Conservation (phyloP, 139 green algal genomes). For the Deuterostichococcus epilithicus region DNA sequence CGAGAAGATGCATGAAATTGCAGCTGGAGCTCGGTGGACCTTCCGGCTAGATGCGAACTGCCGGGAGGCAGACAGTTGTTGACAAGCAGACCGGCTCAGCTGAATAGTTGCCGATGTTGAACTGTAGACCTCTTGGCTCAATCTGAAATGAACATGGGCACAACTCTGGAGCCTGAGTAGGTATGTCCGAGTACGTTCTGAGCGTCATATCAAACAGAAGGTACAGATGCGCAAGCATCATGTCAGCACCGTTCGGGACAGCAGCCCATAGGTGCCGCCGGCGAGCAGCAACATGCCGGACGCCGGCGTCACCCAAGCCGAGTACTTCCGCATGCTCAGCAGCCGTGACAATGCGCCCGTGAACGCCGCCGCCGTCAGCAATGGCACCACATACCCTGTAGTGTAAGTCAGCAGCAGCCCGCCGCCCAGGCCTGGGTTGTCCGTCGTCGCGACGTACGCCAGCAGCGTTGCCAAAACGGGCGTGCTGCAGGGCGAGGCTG, state of each 20-base stretch:
- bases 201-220: no score
- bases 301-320: conserved; percentile 82
- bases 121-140: no score
- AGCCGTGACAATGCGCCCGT: conserved; percentile 75
- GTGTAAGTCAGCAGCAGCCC: conserved; percentile 88
- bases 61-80: no score
- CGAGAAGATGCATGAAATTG: no score
- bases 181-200: no score
- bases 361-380: conserved; percentile 84
- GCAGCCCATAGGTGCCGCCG: conserved; percentile 81
- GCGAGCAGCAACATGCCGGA: conserved; percentile 77
- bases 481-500: conserved; percentile 92
- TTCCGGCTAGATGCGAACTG: no score
- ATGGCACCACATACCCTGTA: conserved; percentile 85
- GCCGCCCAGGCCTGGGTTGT: conserved; percentile 58
- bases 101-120: no score
- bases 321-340: conserved; percentile 72
- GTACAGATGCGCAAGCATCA: no score
- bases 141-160: no score
- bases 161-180: no score
- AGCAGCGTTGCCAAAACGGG: conserved; percentile 93
- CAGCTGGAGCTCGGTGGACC: no score
- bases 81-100: no score
- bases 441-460: conserved; percentile 77
- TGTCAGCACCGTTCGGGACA: conserved; percentile 48